A percentile compares a stretch with the other conserved stretches of the same genome.
phyloP scores from a whole-genome alignment of 345 rosid genomes.

The Ricinus communis region DNA sequence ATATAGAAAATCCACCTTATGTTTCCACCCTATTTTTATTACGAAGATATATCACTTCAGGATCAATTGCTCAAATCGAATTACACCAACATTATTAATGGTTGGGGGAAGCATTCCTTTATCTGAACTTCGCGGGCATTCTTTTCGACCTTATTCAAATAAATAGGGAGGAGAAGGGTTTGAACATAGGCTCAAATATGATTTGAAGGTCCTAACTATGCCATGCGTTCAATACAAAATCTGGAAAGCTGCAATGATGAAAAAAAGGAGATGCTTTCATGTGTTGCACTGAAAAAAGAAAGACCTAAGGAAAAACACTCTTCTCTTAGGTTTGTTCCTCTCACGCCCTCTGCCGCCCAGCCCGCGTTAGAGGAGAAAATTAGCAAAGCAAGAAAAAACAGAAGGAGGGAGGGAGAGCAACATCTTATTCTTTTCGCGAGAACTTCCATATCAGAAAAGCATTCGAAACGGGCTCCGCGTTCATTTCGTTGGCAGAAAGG shows the following conservation, averaged over 20 bases:
- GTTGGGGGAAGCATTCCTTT: background rate
- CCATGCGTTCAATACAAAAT: background rate
- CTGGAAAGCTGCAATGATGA: background rate
- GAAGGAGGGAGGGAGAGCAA: background rate
- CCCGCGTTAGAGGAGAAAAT: background rate
- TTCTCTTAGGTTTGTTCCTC: background rate
- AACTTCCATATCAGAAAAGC: background rate
- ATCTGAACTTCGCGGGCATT: too few relatives aligned
- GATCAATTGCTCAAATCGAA: too few relatives aligned
- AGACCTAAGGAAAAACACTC: background rate
- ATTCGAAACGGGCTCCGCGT: background rate
- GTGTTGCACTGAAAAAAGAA: background rate
- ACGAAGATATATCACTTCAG: too few relatives aligned
- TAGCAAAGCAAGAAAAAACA: background rate
- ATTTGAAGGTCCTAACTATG: background rate
- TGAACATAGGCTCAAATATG: too few relatives aligned
- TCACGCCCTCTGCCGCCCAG: background rate
- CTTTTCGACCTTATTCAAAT: too few relatives aligned
- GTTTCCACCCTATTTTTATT: too few relatives aligned
- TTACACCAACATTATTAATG: too few relatives aligned
- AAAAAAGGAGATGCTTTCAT: background rate
- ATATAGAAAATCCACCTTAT: too few relatives aligned
- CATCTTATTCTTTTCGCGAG: background rate
- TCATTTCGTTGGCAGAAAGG: background rate
- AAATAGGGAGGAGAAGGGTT: too few relatives aligned